A percentile compares a stretch with the other conserved stretches of the same genome.
Evolutionary conservation across 1,139 yeast genomes (phyloP).

Genomic region (Taphrina pruni): DNA sequence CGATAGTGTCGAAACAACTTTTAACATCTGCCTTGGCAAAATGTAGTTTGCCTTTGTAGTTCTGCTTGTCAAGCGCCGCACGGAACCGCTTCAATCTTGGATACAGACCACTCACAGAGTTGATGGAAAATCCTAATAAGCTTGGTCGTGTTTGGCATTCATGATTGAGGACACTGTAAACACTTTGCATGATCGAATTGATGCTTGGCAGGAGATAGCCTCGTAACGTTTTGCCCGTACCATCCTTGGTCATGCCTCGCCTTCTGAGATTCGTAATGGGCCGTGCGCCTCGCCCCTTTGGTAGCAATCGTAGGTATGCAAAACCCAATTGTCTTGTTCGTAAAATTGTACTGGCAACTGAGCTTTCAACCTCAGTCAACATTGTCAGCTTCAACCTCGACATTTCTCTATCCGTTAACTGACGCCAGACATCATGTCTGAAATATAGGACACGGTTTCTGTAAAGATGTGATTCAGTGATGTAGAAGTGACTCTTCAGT

Average conservation of each 20-base stretch:
- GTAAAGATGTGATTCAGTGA: conserved; percentile 62
- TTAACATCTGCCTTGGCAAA: conserved; percentile 77
- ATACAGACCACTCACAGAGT: conserved; percentile 36
- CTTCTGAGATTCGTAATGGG: conserved; percentile 48
- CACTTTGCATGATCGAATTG: conserved; percentile 39
- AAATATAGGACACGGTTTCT: conserved; percentile 57
- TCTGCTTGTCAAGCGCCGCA: conserved; percentile 12
- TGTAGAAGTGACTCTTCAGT: conserved; percentile 66
- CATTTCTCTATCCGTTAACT: conserved; percentile 51
- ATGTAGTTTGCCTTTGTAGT: conserved; percentile 52
- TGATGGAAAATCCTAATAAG: conserved; percentile 44
- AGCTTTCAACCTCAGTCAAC: conserved; percentile 44
- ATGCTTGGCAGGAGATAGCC: conserved; percentile 35
- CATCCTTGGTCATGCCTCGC: conserved; percentile 25
- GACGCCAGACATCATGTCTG: conserved; percentile 67
- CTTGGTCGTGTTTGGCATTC: conserved; percentile 48
- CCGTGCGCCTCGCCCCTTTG: conserved; percentile 49
- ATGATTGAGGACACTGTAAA: conserved; percentile 33
- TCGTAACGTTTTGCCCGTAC: neutral
- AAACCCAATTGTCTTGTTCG: conserved; percentile 44
- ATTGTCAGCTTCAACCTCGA: conserved; percentile 43
- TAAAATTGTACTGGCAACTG: conserved; percentile 18
- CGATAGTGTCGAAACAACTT: conserved; percentile 73
- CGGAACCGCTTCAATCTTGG: conserved; percentile 24
- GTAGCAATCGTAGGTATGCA: conserved; percentile 48